Conservation (phyloP, 2,329 filamentous ascomycete genomes). For the Talaromyces sp. region DNA sequence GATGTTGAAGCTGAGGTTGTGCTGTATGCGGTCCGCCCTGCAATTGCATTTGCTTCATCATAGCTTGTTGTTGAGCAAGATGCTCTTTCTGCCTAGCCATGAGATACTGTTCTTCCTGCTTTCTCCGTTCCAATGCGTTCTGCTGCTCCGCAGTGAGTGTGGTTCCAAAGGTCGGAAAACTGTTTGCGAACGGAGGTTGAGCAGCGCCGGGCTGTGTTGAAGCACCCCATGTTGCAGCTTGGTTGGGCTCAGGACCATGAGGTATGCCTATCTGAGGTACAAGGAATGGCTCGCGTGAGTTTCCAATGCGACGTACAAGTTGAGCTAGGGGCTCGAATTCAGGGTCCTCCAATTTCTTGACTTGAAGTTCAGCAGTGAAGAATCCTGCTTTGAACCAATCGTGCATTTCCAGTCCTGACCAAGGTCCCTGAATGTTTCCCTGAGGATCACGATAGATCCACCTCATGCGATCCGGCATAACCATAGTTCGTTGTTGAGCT, state of each 20-base stretch:
- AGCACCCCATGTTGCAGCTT: conserved; percentile 47
- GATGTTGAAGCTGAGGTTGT: conserved; percentile 73
- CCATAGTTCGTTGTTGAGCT: conserved; percentile 79
- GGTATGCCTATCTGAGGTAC: conserved; percentile 95
- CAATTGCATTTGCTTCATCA: conserved; percentile 69
- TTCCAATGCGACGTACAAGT: conserved; percentile 90
- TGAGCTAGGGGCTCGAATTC: conserved; percentile 96
- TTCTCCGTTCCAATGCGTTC: conserved; percentile 90
- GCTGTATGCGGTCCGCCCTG: conserved; percentile 53
- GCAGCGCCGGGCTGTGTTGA: conserved; percentile 54
- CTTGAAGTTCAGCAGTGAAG: conserved; percentile 89
- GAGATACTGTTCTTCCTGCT: conserved; percentile 96
- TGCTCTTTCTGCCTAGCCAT: conserved; percentile 96
- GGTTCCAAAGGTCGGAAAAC: conserved; percentile 93
- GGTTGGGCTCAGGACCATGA: conserved; percentile 68
- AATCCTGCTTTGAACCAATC: conserved; percentile 99
- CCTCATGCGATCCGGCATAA: conserved; percentile 98
- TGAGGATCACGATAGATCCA: conserved; percentile 98
- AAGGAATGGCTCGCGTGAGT: conserved; percentile 94
- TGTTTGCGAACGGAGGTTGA: conserved; percentile 84
- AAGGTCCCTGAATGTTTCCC: conserved; percentile 87
- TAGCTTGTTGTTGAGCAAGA: conserved; percentile 79
- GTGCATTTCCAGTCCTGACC: conserved; percentile 97
- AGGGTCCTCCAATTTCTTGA: conserved; percentile 88
- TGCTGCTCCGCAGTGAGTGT: conserved; percentile 97